Percentiles rank a stretch among this genome's conserved stretches.
These are phyloP conservation scores for Plasmodium fragile DNA, from an alignment of 169 alveolate genomes.

Conservation along the genomic window DNA sequence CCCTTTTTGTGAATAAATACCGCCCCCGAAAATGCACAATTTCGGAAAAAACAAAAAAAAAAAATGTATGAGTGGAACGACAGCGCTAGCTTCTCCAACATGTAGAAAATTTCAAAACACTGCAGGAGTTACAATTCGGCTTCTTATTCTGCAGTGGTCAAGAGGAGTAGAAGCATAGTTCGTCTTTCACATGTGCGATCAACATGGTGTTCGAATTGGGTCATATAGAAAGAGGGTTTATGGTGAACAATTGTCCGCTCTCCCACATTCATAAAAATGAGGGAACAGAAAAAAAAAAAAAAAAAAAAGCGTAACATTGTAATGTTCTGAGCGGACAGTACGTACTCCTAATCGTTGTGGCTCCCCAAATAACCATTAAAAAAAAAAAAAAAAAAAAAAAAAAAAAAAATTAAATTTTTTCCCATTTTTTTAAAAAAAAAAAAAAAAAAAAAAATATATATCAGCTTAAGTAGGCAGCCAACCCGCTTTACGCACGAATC, in stretches of 20 bases:
- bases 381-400: not conserved
- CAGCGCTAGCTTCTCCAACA: not conserved
- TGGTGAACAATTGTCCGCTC: not conserved
- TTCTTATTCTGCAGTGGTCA: not conserved
- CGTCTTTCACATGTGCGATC: not conserved
- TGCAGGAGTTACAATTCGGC: not conserved
- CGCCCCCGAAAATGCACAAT: not conserved
- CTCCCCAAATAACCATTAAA: not conserved
- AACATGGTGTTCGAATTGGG: not conserved
- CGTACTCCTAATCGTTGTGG: not conserved
- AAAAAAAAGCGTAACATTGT: not conserved
- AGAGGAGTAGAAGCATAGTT: not conserved
- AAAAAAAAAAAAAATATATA: too few species aligned
- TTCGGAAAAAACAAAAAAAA: not conserved
- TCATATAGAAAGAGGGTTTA: not conserved
- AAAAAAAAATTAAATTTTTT: not conserved
- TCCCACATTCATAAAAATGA: not conserved
- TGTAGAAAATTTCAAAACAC: not conserved
- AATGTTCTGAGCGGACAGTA: not conserved
- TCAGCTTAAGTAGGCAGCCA: not conserved
- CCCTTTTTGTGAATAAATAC: not conserved
- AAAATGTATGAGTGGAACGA: not conserved
- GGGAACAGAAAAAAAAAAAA: not conserved
- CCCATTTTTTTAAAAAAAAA: too few species aligned
- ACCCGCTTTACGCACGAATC: not conserved